A percentile compares a stretch with the other conserved stretches of the same genome.
These are phyloP conservation scores for Trichosporon ovoides DNA, from an alignment of 1,284 basidiomycete genomes.

Conservation along the genomic window DNA sequence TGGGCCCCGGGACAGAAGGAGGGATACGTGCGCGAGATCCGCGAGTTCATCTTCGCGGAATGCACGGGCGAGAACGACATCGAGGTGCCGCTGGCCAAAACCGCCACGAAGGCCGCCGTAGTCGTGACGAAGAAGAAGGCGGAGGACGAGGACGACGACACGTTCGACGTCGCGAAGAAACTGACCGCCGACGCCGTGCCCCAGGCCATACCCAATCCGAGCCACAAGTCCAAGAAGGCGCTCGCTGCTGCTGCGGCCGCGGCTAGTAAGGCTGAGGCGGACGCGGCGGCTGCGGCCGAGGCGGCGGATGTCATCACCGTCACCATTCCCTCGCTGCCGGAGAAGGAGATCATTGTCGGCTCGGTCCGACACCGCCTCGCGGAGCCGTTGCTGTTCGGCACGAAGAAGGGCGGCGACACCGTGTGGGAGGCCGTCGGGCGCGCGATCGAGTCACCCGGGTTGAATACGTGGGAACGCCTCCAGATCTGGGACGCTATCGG, in stretches of 20 bases:
- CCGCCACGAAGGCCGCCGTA: conserved; percentile 16
- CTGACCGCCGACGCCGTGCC: conserved; percentile 37
- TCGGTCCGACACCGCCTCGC: conserved; percentile 83
- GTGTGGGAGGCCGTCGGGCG: conserved; percentile 46
- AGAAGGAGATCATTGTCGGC: conserved; percentile 68
- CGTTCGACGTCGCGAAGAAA: conserved; percentile 56
- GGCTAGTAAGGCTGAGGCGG: conserved; percentile 55
- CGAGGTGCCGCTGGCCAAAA: conserved; percentile 32
- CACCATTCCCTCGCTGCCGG: conserved; percentile 63
- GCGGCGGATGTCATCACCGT: conserved; percentile 33
- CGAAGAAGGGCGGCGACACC: conserved; percentile 53
- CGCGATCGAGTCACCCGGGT: conserved; percentile 31
- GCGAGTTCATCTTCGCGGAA: conserved; percentile 36
- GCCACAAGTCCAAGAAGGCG: conserved; percentile 52
- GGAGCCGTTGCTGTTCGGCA: conserved; percentile 67
- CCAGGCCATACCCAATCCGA: conserved; percentile 18
- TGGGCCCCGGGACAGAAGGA: conserved; percentile 28
- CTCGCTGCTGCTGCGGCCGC: conserved; percentile 59
- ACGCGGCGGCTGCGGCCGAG: conserved; percentile 50
- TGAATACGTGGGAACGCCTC: conserved; percentile 55
- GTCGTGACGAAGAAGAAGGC: conserved; percentile 18
- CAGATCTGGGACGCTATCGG: conserved; percentile 75
- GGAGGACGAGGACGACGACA: conserved; percentile 65
- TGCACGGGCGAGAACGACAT: conserved; percentile 40
- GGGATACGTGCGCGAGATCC: conserved; percentile 34